phyloP scores from a whole-genome alignment of 2,329 filamentous ascomycete species.

The Exserohilum rostratum region DNA sequence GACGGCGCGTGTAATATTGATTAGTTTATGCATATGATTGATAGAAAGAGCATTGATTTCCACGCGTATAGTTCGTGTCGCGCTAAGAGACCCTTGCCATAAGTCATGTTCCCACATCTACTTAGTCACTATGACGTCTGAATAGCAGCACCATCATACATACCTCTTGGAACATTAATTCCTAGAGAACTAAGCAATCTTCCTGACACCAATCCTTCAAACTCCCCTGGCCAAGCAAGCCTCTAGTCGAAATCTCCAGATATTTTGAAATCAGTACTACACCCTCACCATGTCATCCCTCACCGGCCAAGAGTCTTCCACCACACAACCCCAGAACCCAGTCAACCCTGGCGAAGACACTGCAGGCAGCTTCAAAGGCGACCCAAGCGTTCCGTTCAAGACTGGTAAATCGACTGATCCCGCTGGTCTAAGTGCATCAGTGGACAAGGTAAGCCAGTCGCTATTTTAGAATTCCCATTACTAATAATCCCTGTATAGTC shows the following conservation, averaged over 20 bases:
- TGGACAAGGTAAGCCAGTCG: constrained; percentile 12
- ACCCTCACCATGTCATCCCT: constrained; percentile 14
- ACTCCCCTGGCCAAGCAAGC: neutral
- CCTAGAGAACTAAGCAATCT: neutral
- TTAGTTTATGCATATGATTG: too few species aligned
- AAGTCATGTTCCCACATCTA: neutral
- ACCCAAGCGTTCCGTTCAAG: constrained; percentile 13
- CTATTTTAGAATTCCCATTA: neutral
- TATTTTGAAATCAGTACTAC: neutral
- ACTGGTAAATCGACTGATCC: constrained; percentile 3
- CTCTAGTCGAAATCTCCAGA: neutral
- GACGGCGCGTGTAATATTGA: too few species aligned
- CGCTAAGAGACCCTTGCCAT: neutral
- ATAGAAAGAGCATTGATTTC: neutral
- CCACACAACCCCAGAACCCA: constrained; percentile 19
- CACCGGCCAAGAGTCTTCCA: constrained; percentile 20
- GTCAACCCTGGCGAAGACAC: constrained; percentile 12
- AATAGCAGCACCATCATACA: neutral
- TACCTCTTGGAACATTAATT: neutral
- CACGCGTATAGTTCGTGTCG: neutral
- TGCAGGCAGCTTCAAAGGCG: constrained; percentile 6
- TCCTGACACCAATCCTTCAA: neutral
- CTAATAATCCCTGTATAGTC: neutral
- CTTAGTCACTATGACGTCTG: constrained; percentile 13
- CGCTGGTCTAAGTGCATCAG: constrained; percentile 4